phyloP scores from a whole-genome alignment of 2,329 filamentous ascomycete genomes.

The Zalaria sp. region DNA sequence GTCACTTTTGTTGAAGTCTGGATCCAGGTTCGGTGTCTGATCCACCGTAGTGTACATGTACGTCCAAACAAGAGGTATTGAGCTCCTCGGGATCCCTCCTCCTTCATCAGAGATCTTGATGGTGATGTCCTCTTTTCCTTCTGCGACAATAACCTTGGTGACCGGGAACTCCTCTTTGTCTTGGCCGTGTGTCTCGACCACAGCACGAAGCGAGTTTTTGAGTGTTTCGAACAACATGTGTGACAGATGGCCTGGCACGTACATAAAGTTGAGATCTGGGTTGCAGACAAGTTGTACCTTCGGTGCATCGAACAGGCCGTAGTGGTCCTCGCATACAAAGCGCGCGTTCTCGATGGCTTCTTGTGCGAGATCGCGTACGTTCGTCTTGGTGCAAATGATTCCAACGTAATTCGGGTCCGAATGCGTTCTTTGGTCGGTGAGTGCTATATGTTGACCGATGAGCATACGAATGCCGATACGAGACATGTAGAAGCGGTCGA shows the following conservation, averaged over 20 bases:
- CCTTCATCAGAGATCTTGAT: conserved; percentile 98
- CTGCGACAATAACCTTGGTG: conserved; percentile 93
- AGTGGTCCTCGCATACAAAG: conserved; percentile 99
- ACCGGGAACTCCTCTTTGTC: conserved; percentile 94
- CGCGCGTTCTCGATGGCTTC: conserved; percentile 97
- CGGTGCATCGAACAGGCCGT: conserved; percentile 90
- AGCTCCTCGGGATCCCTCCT: conserved; percentile 81
- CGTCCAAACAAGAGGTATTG: conserved; percentile 97
- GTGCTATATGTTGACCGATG: conserved; percentile 93
- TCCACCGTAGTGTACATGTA: conserved; percentile 99
- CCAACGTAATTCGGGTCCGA: conserved; percentile 90
- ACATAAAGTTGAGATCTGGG: conserved; percentile 94
- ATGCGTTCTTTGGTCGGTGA: conserved; percentile 83
- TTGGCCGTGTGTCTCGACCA: conserved; percentile 87
- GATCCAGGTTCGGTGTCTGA: conserved; percentile 83
- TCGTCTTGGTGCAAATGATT: conserved; percentile 98
- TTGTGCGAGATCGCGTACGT: conserved; percentile 83
- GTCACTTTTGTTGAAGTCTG: conserved; percentile 96
- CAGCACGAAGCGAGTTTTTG: conserved; percentile 93
- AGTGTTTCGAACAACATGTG: conserved; percentile 99
- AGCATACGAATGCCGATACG: conserved; percentile 98
- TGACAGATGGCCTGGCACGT: conserved; percentile 93
- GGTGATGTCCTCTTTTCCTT: conserved; percentile 96
- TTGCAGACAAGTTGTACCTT: conserved; percentile 95
- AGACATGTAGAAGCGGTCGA: conserved; percentile 99